Evolutionary conservation across 2,329 filamentous ascomycete species (phyloP).

Genomic region (Cercospora brassicicola): DNA sequence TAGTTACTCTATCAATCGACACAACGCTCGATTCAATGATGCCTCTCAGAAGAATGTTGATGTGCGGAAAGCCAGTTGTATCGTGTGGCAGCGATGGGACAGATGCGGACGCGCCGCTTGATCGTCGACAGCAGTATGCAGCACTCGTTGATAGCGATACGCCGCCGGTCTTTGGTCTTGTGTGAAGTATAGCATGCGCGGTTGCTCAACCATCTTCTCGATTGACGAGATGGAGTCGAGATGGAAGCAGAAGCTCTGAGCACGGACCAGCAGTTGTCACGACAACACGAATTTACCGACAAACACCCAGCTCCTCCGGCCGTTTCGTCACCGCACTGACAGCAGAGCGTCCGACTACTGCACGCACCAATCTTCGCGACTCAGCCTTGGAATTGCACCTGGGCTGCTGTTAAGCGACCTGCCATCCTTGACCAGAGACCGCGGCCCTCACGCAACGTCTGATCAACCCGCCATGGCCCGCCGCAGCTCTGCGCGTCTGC

Average conservation of each 20-base stretch:
- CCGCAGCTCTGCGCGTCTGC: slow-evolving; percentile 38
- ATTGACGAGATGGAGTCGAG: too few species aligned
- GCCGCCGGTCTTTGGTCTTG: too few species aligned
- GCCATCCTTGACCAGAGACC: slow-evolving; percentile 4
- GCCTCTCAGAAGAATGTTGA: too few species aligned
- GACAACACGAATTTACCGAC: background rate
- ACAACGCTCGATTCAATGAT: too few species aligned
- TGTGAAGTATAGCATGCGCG: too few species aligned
- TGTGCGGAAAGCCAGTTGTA: too few species aligned
- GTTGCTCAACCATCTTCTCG: too few species aligned
- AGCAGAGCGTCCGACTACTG: background rate
- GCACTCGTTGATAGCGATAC: too few species aligned
- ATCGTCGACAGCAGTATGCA: too few species aligned
- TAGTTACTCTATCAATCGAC: too few species aligned
- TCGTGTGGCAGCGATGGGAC: too few species aligned
- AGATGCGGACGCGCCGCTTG: too few species aligned
- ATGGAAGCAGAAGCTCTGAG: background rate
- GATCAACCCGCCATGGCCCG: slow-evolving; percentile 33
- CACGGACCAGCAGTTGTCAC: background rate
- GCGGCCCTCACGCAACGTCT: background rate
- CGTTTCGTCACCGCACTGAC: background rate
- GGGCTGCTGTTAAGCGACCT: slow-evolving; percentile 3
- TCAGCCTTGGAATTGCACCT: background rate
- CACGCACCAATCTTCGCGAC: slow-evolving; percentile 11
- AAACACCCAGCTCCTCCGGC: background rate